Percentiles rank a stretch among this genome's conserved stretches.
These are phyloP conservation scores for Phytophthora rubi DNA, from an alignment of 352 stramenopile genomes.

Conservation along the genomic window DNA sequence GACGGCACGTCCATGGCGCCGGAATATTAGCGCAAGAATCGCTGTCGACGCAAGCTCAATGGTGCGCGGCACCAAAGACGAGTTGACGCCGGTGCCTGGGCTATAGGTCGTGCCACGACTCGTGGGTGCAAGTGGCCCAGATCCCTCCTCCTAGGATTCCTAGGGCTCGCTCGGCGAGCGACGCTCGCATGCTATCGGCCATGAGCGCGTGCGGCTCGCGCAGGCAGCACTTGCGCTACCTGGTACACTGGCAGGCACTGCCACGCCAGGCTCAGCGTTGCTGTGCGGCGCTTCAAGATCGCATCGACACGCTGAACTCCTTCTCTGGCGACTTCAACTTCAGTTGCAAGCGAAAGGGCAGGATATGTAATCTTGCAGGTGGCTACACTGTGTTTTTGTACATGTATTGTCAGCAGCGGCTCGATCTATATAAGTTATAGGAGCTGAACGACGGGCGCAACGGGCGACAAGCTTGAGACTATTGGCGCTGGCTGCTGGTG, in stretches of 20 bases:
- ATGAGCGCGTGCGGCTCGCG: no score
- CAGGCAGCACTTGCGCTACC: no score
- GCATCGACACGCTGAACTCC: not conserved
- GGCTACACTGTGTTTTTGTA: not conserved
- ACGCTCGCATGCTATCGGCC: not conserved
- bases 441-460: constrained; percentile 9
- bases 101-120: not conserved
- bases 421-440: not conserved
- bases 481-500: no score
- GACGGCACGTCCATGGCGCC: constrained; percentile 1
- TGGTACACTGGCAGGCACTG: no score
- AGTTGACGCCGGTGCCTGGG: not conserved
- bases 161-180: no score
- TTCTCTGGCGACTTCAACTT: constrained; percentile 22
- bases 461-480: not conserved
- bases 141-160: no score
- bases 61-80: constrained; percentile 18
- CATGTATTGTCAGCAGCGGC: not conserved
- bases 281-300: constrained; percentile 24
- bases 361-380: constrained; percentile 13
- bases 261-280: not conserved
- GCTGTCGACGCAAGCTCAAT: constrained; percentile 2
- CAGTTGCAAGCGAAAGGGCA: not conserved
- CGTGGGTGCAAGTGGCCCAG: no score
- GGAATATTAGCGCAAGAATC: constrained; percentile 9